These are phyloP conservation scores for Ormosia semicastrata DNA, from an alignment of 306 rosid genomes.

Conservation along the genomic window DNA sequence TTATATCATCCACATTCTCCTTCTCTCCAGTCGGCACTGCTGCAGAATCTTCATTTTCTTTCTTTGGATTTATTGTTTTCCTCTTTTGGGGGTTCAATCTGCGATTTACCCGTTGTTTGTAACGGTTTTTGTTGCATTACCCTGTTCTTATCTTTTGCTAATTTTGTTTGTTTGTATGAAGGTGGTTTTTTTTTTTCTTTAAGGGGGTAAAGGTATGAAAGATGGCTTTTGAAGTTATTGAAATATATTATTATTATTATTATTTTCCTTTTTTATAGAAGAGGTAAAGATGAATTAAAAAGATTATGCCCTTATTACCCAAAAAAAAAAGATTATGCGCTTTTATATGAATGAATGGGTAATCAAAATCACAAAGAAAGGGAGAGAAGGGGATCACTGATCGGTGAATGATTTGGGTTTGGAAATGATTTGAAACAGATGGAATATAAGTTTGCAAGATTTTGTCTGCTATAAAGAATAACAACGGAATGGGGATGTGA, in stretches of 20 bases:
- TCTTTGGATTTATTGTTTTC: background rate
- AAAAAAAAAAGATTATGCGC: background rate
- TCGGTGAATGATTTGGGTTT: constrained; percentile 6
- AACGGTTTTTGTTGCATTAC: constrained; percentile 61
- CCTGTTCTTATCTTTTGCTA: constrained; percentile 16
- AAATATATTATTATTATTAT: background rate
- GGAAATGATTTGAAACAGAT: constrained; percentile 45
- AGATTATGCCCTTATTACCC: background rate
- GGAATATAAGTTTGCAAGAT: constrained; percentile 66
- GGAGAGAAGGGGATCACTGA: background rate
- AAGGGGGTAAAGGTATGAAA: too few species aligned
- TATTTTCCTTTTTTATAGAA: background rate
- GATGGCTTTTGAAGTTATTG: background rate
- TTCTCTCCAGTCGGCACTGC: background rate
- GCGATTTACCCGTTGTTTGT: constrained; percentile 59
- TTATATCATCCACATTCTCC: background rate
- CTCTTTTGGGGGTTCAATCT: constrained; percentile 27
- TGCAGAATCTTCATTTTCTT: background rate
- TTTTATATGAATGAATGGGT: background rate
- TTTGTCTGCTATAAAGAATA: constrained; percentile 66
- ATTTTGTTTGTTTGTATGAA: constrained; percentile 44
- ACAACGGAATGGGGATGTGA: constrained; percentile 39
- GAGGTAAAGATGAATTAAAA: constrained; percentile 2
- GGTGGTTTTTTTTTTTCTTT: background rate
- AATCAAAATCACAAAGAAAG: background rate